A percentile compares a stretch with the other conserved stretches of the same genome.
Conservation (phyloP, 495 filamentous ascomycete species). For the Terfezia claveryi region DNA sequence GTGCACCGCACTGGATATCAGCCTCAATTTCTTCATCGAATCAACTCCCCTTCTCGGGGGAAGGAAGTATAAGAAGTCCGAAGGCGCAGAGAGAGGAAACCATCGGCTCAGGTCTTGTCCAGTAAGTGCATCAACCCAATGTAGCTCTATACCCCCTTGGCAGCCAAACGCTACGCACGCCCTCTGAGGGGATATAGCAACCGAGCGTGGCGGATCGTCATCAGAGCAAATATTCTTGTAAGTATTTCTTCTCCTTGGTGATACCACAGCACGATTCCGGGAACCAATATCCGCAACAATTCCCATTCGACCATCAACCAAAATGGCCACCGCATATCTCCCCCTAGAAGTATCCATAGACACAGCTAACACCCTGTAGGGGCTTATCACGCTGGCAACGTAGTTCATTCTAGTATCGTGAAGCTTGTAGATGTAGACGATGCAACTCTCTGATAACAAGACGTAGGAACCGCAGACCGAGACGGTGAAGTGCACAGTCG, state of each 20-base stretch:
- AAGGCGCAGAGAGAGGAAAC: constrained; percentile 45
- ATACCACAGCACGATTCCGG: background rate
- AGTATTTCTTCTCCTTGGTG: constrained; percentile 9
- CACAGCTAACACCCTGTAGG: constrained; percentile 34
- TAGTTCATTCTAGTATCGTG: constrained; percentile 9
- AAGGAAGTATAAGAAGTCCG: constrained; percentile 46
- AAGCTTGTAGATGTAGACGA: constrained; percentile 41
- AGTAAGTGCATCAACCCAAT: constrained; percentile 45
- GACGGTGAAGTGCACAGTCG: constrained; percentile 10
- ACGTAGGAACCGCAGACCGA: constrained; percentile 35
- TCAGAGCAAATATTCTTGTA: constrained; percentile 41
- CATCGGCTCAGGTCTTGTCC: constrained; percentile 36
- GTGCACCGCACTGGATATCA: constrained; percentile 45
- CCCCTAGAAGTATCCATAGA: constrained; percentile 40
- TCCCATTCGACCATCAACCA: constrained; percentile 39
- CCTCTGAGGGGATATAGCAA: constrained; percentile 46
- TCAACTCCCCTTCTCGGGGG: constrained; percentile 33
- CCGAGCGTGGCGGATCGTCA: constrained; percentile 42
- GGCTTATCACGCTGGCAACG: constrained; percentile 29
- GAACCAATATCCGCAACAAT: constrained; percentile 36
- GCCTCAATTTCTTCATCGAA: constrained; percentile 33
- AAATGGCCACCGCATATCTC: constrained; percentile 36
- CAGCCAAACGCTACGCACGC: constrained; percentile 53
- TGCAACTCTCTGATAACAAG: constrained; percentile 32
- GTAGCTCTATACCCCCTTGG: constrained; percentile 42